A percentile compares a stretch with the other conserved stretches of the same genome.
These are phyloP conservation scores for Coelastrella sp. DNA, from an alignment of 139 green algal genomes.

Conservation along the genomic window DNA sequence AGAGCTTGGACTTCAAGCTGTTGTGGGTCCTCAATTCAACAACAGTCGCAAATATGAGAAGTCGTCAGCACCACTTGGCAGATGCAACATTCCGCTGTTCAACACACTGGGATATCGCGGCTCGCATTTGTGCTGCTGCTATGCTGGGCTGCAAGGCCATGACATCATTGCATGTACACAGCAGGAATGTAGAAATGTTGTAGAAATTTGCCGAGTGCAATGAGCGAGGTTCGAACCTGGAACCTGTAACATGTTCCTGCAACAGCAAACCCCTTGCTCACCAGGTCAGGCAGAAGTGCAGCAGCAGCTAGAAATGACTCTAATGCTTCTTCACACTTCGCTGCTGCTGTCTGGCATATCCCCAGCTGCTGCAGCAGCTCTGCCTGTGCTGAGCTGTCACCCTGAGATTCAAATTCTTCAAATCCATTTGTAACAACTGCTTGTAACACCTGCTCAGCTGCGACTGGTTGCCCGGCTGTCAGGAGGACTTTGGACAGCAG, in stretches of 20 bases:
- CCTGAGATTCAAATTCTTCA: neutral
- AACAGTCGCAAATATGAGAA: neutral
- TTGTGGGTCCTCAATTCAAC: neutral
- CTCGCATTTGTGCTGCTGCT: neutral
- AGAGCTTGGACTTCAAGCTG: slow-evolving; percentile 35
- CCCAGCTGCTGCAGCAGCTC: slow-evolving; percentile 27
- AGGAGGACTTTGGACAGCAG: neutral
- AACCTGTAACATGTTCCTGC: neutral
- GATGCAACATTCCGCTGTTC: neutral
- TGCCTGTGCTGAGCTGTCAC: neutral
- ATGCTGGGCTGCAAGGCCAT: no score
- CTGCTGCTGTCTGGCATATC: neutral
- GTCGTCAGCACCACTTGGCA: neutral
- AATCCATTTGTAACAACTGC: neutral
- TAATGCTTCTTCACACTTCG: neutral
- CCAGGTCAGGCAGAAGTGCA: neutral
- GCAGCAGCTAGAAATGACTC: neutral
- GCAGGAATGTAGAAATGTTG: no score
- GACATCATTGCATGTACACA: no score
- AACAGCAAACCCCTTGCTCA: neutral
- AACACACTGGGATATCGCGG: no score
- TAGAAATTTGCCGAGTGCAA: no score
- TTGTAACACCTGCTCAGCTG: slow-evolving; percentile 5
- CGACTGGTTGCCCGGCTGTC: slow-evolving; percentile 10
- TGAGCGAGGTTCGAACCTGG: neutral